Evolutionary conservation across 2,329 filamentous ascomycete species (phyloP).

Genomic region (Massarina eburnea): DNA sequence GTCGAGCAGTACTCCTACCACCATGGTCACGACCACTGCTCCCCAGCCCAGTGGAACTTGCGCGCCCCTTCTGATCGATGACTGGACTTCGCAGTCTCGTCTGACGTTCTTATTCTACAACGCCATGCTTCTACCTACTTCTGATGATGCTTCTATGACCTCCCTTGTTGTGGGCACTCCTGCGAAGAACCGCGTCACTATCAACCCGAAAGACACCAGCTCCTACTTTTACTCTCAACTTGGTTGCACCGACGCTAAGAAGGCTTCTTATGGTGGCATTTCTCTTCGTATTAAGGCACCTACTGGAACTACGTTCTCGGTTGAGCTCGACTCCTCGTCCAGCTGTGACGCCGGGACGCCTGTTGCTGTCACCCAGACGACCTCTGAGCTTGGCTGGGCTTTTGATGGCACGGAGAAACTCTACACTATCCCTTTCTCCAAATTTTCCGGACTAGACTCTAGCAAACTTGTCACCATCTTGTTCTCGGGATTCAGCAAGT

Average conservation of each 20-base stretch:
- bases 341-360: constrained; percentile 48
- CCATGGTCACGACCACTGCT: constrained; percentile 17
- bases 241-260: constrained; percentile 55
- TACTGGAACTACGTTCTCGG: constrained; percentile 52
- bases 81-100: constrained; percentile 64
- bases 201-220: constrained; percentile 51
- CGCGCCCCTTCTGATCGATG: constrained; percentile 55
- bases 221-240: constrained; percentile 63
- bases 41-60: constrained; percentile 40
- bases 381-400: constrained; percentile 58
- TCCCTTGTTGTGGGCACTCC: constrained; percentile 57
- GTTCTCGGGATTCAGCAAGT: constrained; percentile 50
- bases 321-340: constrained; percentile 54
- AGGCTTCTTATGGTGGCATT: constrained; percentile 57
- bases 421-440: constrained; percentile 60
- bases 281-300: constrained; percentile 59
- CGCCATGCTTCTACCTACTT: constrained; percentile 57
- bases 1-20: constrained; percentile 14
- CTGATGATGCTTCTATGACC: constrained; percentile 60
- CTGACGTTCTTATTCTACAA: constrained; percentile 65
- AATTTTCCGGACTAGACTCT: constrained; percentile 54
- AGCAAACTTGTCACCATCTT: constrained; percentile 57
- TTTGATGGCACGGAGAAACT: constrained; percentile 63
- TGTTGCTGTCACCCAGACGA: constrained; percentile 43
- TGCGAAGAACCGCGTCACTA: constrained; percentile 50